A percentile compares a stretch with the other conserved stretches of the same genome.
These are phyloP conservation scores for Tetrapisispora taiwanensis DNA, from an alignment of 805 yeast genomes.

Conservation along the genomic window DNA sequence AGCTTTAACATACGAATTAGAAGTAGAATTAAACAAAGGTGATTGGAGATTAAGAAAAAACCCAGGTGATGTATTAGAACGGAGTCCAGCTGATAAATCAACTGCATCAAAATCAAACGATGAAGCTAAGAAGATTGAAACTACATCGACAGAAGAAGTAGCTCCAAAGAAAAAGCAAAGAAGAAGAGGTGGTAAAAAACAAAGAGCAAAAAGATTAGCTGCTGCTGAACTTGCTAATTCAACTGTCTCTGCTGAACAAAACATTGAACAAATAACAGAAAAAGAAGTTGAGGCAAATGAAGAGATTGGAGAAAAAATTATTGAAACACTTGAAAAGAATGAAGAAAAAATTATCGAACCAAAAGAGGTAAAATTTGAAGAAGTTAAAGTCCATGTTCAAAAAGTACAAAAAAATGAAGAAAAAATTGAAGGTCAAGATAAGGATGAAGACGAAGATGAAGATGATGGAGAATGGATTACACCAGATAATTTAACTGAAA, in stretches of 20 bases:
- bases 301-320: not conserved
- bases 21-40: slow-evolving; percentile 57
- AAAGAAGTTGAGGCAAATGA: not conserved
- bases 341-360: slow-evolving; percentile 1
- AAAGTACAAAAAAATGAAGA: not conserved
- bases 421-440: not conserved
- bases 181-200: slow-evolving; percentile 59
- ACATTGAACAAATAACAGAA: not conserved
- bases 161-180: slow-evolving; percentile 34
- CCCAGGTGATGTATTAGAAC: slow-evolving; percentile 50
- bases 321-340: not conserved
- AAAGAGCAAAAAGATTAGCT: slow-evolving; percentile 47
- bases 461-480: slow-evolving; percentile 94
- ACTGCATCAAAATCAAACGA: slow-evolving; percentile 1
- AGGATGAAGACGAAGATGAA: slow-evolving; percentile 35
- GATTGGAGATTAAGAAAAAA: slow-evolving; percentile 57
- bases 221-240: slow-evolving; percentile 6
- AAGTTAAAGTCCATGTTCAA: not conserved
- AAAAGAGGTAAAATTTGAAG: not conserved
- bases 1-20: slow-evolving; percentile 85
- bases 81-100: not conserved
- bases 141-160: not conserved
- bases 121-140: not conserved
- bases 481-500: slow-evolving; percentile 68
- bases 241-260: not conserved